Evolutionary conservation across 116 monocot species (phyloP), one percentile per base, ranked within the genome.

Genomic region (Phalaenopsis hybrid): DNA sequence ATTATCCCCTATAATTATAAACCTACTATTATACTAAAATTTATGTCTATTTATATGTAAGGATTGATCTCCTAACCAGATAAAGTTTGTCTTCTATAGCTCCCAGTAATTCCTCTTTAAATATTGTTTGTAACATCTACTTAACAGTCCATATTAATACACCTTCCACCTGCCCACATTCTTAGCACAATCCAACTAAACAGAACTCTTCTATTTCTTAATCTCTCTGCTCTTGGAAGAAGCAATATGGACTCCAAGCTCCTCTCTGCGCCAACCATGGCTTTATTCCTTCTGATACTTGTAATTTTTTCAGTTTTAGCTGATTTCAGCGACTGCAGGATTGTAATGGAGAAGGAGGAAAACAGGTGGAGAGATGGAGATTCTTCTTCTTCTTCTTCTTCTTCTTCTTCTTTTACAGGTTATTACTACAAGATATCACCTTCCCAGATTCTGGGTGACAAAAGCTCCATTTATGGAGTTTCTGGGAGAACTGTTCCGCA

Each of bases 401-500:
- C 41, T n/a, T 43, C 25, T 25, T 61, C 46, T 46, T 63, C 85
- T 21, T 45, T 67, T 25, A 74, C 48, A 15, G 18, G 13, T 1
- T 34, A 75, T 34, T 49, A 59, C 76, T 80, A 67, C 75, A 80
- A 37, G 18, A 80, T 67, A 34, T 48, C 65, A 65, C 65, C 85
- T 48, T n/a, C 85, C 4, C 59, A 76, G 12, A 31, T 49, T 15
- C 44, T 7, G 3, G 12, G 5, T 12, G 80, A 28, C 5, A 34
- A 44, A 28, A 31, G 45, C 45, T 5, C 12, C 28, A 46, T 75
- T 6, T 81, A 85, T 75, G 80, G 80, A 48, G 80, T 46, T 57
- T 85, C 81, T 20, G 18, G 61, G 20, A 57, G 85, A 67, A 5
- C 10, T 7, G 80, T 85, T 0, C 85, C 85, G 68, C 85, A 81